Evolutionary conservation across 306 rosid species (phyloP).

Genomic region (Comarum palustre): DNA sequence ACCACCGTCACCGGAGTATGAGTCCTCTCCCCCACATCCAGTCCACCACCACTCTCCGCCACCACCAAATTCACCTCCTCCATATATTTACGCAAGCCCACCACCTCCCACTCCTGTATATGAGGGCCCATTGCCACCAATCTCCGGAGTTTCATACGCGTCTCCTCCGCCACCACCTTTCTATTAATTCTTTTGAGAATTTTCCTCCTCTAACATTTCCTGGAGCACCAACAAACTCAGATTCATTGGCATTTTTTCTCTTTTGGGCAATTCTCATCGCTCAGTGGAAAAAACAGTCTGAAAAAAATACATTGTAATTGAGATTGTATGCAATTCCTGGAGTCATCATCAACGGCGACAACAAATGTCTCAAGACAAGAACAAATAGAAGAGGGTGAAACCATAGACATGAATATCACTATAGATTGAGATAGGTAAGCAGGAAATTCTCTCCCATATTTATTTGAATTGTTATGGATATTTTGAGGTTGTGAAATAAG

Average conservation of each 20-base stretch:
- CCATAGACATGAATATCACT: slow-evolving; percentile 11
- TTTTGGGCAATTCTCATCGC: slow-evolving; percentile 77
- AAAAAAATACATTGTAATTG: not conserved
- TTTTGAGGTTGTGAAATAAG: slow-evolving; percentile 76
- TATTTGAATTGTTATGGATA: slow-evolving; percentile 81
- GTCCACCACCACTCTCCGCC: slow-evolving; percentile 32
- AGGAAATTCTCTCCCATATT: slow-evolving; percentile 66
- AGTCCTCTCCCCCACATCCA: slow-evolving; percentile 48
- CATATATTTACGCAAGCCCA: slow-evolving; percentile 40
- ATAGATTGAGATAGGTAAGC: slow-evolving; percentile 50
- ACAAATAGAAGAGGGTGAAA: slow-evolving; percentile 40
- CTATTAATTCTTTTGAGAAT: slow-evolving; percentile 90
- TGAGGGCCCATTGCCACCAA: slow-evolving; percentile 93
- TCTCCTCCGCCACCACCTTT: slow-evolving; percentile 98
- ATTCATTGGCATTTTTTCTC: slow-evolving; percentile 30
- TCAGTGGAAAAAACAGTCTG: slow-evolving; percentile 28
- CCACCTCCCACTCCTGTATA: slow-evolving; percentile 81
- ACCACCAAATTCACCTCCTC: slow-evolving; percentile 33
- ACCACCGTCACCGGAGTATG: no score
- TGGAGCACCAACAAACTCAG: slow-evolving; percentile 34
- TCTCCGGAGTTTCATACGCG: slow-evolving; percentile 70
- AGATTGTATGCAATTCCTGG: slow-evolving; percentile 9
- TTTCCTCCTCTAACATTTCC: slow-evolving; percentile 63
- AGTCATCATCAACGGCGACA: slow-evolving; percentile 14
- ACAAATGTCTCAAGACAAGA: slow-evolving; percentile 4